Evolutionary conservation across 2,329 filamentous ascomycete genomes (phyloP).

Genomic region (Aspergillus versicolor): DNA sequence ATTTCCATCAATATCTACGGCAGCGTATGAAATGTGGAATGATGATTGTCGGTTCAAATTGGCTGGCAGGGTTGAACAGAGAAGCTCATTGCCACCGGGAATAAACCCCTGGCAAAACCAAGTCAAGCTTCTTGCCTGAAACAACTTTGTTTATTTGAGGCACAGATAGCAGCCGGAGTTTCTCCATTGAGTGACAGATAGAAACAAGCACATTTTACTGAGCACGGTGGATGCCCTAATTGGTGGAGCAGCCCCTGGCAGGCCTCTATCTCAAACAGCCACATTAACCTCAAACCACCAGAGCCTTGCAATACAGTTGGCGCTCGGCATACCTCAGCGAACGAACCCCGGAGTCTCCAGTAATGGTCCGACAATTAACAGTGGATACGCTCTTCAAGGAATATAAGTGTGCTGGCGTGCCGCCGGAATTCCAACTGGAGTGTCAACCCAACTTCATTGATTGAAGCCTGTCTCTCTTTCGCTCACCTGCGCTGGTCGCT

Average conservation of each 20-base stretch:
- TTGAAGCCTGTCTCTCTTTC: slow-evolving; percentile 8
- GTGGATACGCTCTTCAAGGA: no score
- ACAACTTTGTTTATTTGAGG: not conserved
- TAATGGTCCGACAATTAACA: no score
- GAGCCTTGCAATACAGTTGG: not conserved
- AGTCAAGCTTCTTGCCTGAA: not conserved
- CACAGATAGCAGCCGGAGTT: not conserved
- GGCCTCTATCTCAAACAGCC: not conserved
- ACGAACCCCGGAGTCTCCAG: not conserved
- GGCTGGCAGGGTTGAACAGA: not conserved
- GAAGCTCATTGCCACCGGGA: not conserved
- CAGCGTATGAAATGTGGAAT: no score
- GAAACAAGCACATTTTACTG: not conserved
- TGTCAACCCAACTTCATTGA: slow-evolving; percentile 10
- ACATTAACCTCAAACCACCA: not conserved
- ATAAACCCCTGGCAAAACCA: not conserved
- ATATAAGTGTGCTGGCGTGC: no score
- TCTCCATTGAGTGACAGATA: not conserved
- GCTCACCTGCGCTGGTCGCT: not conserved
- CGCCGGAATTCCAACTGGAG: no score
- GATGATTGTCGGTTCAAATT: no score
- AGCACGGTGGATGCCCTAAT: not conserved
- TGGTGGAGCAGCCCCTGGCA: not conserved
- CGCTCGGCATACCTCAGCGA: not conserved
- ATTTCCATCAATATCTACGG: no score